These are phyloP conservation scores for Aspergillus caelatus DNA, from an alignment of 2,329 filamentous ascomycete genomes.

Conservation along the genomic window DNA sequence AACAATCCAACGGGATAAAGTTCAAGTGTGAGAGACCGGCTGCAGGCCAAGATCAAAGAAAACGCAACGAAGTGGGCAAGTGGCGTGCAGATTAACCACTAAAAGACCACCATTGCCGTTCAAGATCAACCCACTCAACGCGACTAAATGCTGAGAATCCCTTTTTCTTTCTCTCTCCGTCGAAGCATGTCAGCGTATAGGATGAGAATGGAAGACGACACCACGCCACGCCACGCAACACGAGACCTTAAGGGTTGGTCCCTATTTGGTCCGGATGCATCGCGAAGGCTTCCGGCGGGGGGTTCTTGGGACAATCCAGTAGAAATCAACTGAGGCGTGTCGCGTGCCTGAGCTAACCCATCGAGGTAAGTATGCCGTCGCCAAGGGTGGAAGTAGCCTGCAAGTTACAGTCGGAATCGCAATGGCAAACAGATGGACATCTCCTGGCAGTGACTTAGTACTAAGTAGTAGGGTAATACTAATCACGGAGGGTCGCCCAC, in stretches of 20 bases:
- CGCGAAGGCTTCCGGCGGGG: slow-evolving; percentile 9
- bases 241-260: slow-evolving; percentile 3
- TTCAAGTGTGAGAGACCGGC: slow-evolving; percentile 1
- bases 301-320: slow-evolving; percentile 5
- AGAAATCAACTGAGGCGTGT: slow-evolving; percentile 3
- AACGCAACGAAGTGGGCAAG: slow-evolving; percentile 11
- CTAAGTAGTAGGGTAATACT: background rate
- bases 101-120: background rate
- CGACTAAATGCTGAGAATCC: background rate
- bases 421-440: background rate
- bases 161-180: background rate
- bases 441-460: background rate
- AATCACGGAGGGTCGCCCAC: background rate
- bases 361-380: slow-evolving; percentile 10
- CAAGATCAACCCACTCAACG: slow-evolving; percentile 2
- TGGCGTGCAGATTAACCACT: slow-evolving; percentile 12
- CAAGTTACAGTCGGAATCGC: background rate
- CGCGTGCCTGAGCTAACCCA: slow-evolving; percentile 17
- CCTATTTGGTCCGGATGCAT: slow-evolving; percentile 19
- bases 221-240: slow-evolving; percentile 14
- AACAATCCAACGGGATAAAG: slow-evolving; percentile 7
- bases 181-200: background rate
- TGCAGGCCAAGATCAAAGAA: slow-evolving; percentile 8
- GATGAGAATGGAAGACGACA: background rate
- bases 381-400: background rate